phyloP scores from a whole-genome alignment of 257 asterid species.

The Ehretia macrophylla region DNA sequence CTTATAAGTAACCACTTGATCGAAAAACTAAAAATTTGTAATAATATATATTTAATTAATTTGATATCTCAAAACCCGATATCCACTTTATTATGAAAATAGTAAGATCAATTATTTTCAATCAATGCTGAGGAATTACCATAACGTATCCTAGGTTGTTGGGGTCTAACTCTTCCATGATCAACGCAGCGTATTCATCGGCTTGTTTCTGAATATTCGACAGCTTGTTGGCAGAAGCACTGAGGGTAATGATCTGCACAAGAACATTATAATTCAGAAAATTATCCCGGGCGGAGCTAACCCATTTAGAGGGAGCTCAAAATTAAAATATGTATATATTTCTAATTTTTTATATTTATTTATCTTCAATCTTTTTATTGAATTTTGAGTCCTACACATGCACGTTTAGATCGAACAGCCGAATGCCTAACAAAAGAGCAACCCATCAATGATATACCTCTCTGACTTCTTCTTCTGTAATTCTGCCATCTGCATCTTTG shows the following conservation, averaged over 20 bases:
- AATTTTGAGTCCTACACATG: no score
- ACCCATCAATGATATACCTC: conserved; percentile 78
- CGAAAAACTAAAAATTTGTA: no score
- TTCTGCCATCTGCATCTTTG: conserved; percentile 82
- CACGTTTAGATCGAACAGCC: no score
- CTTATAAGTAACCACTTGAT: no score
- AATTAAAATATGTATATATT: not conserved
- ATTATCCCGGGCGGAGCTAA: no score
- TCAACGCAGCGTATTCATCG: conserved; percentile 80
- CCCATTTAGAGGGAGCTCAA: not conserved
- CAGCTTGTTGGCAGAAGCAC: conserved; percentile 91
- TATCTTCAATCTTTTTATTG: no score
- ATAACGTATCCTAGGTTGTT: conserved; percentile 54
- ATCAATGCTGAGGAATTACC: conserved; percentile 45
- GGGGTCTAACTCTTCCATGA: conserved; percentile 93
- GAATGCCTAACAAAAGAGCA: no score
- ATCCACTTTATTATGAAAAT: no score
- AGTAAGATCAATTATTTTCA: no score
- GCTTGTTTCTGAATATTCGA: conserved; percentile 75
- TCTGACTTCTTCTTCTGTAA: conserved; percentile 80
- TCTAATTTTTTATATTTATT: no score
- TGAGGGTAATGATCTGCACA: conserved; percentile 65
- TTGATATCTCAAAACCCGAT: no score
- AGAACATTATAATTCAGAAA: not conserved
- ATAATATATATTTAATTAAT: no score